Conservation (phyloP, 108 stramenopile genomes). For the Epithemia pelagica region DNA sequence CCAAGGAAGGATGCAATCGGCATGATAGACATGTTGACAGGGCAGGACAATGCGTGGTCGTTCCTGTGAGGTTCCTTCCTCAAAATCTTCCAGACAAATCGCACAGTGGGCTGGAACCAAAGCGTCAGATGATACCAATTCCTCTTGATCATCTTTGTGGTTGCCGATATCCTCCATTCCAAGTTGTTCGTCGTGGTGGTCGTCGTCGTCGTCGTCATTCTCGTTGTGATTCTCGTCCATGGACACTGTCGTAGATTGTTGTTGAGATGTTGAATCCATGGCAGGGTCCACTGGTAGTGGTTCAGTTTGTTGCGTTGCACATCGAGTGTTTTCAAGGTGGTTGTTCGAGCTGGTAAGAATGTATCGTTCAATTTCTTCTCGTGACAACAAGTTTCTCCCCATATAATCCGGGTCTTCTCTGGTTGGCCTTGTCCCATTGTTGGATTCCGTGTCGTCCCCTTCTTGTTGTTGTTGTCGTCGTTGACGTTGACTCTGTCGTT, state of each 20-base stretch:
- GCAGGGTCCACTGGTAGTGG: neutral
- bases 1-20: conserved; percentile 89
- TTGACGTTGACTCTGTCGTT: neutral
- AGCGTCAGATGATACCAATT: no score
- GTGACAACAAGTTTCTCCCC: neutral
- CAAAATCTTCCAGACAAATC: neutral
- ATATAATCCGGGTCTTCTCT: no score
- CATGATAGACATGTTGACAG: conserved; percentile 83
- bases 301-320: neutral
- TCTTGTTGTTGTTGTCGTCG: no score
- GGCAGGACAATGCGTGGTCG: conserved; percentile 28
- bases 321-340: neutral
- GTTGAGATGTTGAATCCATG: neutral
- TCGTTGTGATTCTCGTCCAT: neutral
- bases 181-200: no score
- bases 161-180: no score
- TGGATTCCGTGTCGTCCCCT: neutral
- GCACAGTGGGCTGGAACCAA: no score
- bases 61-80: neutral
- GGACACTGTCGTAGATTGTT: neutral
- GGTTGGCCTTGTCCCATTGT: no score
- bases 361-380: neutral
- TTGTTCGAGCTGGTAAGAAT: neutral
- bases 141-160: no score
- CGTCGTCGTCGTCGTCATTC: no score